Conservation (phyloP, 2,329 filamentous ascomycete genomes). For the Epichloe bromicola region DNA sequence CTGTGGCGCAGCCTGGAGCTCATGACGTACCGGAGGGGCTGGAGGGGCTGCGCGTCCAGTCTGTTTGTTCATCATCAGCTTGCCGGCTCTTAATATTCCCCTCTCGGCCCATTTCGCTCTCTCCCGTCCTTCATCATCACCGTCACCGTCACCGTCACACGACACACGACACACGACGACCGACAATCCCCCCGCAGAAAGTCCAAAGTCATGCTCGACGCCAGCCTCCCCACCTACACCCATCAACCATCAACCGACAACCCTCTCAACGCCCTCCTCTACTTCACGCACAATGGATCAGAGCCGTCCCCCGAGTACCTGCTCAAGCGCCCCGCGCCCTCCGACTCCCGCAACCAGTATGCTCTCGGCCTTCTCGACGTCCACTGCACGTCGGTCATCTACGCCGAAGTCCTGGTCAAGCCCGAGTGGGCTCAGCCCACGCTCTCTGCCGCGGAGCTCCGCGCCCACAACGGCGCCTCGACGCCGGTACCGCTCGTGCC, state of each 20-base stretch:
- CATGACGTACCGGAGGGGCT: too few relatives aligned
- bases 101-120: too few relatives aligned
- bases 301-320: slow-evolving; percentile 73
- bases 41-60: too few relatives aligned
- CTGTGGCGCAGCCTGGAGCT: too few relatives aligned
- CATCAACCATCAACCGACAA: slow-evolving; percentile 39
- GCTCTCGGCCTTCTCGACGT: slow-evolving; percentile 76
- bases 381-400: slow-evolving; percentile 67
- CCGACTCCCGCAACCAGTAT: slow-evolving; percentile 68
- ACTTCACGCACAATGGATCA: slow-evolving; percentile 59
- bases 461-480: slow-evolving; percentile 48
- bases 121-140: too few relatives aligned
- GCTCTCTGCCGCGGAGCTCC: slow-evolving; percentile 68
- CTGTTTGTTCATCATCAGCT: too few relatives aligned
- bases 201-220: slow-evolving; percentile 60
- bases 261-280: slow-evolving; percentile 42
- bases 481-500: slow-evolving; percentile 60
- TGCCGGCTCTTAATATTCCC: too few relatives aligned
- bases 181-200: background rate
- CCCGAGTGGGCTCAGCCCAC: slow-evolving; percentile 79
- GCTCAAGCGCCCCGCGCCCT: slow-evolving; percentile 59
- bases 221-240: slow-evolving; percentile 70
- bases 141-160: too few relatives aligned
- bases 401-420: slow-evolving; percentile 70
- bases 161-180: too few relatives aligned